A percentile compares a stretch with the other conserved stretches of the same genome.
These are phyloP conservation scores for Odontarrhena argentea DNA, from an alignment of 345 rosid species.

Conservation along the genomic window DNA sequence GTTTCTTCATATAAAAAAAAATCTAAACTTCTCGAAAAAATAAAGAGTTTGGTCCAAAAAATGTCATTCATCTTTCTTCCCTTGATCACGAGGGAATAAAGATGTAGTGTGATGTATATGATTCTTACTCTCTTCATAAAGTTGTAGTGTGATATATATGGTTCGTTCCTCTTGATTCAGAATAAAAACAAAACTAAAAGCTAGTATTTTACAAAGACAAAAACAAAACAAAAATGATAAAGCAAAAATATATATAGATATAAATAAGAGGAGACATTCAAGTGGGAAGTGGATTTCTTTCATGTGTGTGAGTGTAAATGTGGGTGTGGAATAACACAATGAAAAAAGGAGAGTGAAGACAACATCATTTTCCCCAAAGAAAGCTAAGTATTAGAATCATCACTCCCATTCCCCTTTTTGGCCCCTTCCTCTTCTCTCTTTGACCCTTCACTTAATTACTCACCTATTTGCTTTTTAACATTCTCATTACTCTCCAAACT, in stretches of 20 bases:
- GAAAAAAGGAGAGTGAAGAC: constrained; percentile 40
- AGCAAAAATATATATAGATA: background rate
- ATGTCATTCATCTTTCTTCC: no score
- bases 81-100: no score
- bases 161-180: background rate
- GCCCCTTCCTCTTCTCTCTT: constrained; percentile 34
- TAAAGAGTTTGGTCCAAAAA: no score
- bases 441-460: constrained; percentile 40
- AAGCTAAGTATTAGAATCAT: constrained; percentile 44
- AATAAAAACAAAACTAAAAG: background rate
- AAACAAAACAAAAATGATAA: background rate
- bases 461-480: constrained; percentile 22
- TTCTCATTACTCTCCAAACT: constrained; percentile 32
- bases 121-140: no score
- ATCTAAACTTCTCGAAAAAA: no score
- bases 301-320: constrained; percentile 43
- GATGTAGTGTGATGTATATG: no score
- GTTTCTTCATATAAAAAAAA: no score
- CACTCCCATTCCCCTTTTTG: constrained; percentile 40
- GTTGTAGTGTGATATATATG: background rate
- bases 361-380: constrained; percentile 46
- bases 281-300: constrained; percentile 29
- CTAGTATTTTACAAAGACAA: background rate
- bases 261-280: constrained; percentile 11
- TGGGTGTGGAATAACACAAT: constrained; percentile 40